phyloP scores from a whole-genome alignment of 1,284 basidiomycete genomes.

The Ganoderma lucidum region DNA sequence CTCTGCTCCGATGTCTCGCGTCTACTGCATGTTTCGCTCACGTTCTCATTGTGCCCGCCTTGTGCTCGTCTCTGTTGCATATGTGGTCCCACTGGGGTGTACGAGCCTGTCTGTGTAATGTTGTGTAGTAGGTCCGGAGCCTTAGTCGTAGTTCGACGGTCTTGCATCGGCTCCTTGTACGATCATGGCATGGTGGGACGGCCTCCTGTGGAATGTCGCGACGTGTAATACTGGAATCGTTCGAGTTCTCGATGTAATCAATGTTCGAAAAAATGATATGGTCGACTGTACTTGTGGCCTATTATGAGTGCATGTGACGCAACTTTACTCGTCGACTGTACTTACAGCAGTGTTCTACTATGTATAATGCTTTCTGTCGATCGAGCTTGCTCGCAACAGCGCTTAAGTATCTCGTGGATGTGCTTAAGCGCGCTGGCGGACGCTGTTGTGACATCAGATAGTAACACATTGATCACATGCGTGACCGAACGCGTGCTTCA shows the following conservation, averaged over 20 bases:
- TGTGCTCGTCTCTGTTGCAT: neutral
- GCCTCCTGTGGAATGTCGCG: neutral
- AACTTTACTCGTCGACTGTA: too few species aligned
- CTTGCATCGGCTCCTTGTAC: slow-evolving; percentile 1
- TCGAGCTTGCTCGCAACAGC: too few species aligned
- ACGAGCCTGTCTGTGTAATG: slow-evolving; percentile 5
- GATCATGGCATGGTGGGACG: neutral
- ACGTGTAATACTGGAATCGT: neutral
- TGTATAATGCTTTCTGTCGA: too few species aligned
- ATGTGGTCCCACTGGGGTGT: neutral
- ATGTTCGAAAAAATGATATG: too few species aligned
- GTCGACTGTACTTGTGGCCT: too few species aligned
- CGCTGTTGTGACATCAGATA: neutral
- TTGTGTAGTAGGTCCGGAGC: neutral
- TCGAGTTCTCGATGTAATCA: too few species aligned
- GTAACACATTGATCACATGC: neutral
- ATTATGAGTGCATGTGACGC: too few species aligned
- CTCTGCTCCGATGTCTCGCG: neutral
- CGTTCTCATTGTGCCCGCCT: neutral
- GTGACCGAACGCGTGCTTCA: neutral
- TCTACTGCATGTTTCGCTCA: neutral
- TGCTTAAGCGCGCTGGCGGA: too few species aligned
- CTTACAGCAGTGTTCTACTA: too few species aligned
- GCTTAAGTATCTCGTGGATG: too few species aligned
- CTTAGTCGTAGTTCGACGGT: neutral